Evolutionary conservation across 2,329 filamentous ascomycete genomes (phyloP), one percentile per base, ranked within the genome.

Genomic region (Exophiala bonariae): DNA sequence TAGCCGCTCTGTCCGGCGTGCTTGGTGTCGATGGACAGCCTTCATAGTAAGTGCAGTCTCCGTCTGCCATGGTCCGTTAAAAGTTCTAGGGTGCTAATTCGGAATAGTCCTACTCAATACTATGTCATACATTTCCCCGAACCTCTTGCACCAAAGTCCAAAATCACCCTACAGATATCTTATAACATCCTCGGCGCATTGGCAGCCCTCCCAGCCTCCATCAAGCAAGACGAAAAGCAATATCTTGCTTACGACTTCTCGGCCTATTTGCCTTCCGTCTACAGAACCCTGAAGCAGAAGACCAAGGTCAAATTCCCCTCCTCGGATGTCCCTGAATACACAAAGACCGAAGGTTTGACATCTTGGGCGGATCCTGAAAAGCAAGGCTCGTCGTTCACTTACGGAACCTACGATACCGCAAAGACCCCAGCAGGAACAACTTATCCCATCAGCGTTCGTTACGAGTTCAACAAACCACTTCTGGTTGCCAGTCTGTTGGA

Each of bases 381-480:
- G 73, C 83, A 90, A 70, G 93, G 93, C 54, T 78, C 83, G 16
- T 91, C 87, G 65, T 85, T 92, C 63, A 93, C 83, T 1, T 99
- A 99, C 61, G 93, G 93, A 4, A 87, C 91, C 3, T 99, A 95
- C 69, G 81, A 81, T 55, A 83, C 69, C 1, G 54, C 65, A 26
- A 63, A 92, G 63, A 77, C 91, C 49, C 81, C 86, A n/a, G 87
- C 90, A 5, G 89, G 88, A 43, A 86, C 86, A 8, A 65, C 75
- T 37, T 80, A 88, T 61, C 83, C 85, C 14, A 83, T 89, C 49
- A 82, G 78, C 57, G 85, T 96, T 43, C 87, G 93, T 52, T 97
- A 95, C 70, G 91, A 99, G 69, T 96, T 93, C 73, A 96, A 88
- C 56, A 95, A 92, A 71, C 92, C 93, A 10, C 76, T 99, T 47